phyloP scores from a whole-genome alignment of 495 filamentous ascomycete genomes.

The Tuber microsphaerosporum region DNA sequence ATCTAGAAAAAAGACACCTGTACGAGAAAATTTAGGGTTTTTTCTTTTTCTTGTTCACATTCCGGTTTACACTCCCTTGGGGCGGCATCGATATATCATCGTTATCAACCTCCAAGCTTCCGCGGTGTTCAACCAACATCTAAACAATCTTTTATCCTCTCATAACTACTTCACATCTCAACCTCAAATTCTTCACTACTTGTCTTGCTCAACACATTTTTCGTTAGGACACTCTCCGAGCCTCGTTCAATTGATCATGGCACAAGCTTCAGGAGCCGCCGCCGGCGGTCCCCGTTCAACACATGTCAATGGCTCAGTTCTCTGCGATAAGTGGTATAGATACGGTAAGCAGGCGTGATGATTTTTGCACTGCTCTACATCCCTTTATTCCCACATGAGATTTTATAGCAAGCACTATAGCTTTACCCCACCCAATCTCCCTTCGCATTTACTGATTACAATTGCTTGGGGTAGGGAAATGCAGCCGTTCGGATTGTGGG shows the following conservation, averaged over 20 bases:
- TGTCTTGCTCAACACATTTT: not conserved
- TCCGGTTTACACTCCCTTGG: not conserved
- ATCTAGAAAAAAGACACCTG: not conserved
- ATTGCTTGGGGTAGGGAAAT: slow-evolving; percentile 14
- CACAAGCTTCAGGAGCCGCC: not conserved
- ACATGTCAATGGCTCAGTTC: slow-evolving; percentile 19
- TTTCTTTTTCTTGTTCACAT: not conserved
- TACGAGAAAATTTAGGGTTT: not conserved
- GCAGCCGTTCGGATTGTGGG: slow-evolving; percentile 3
- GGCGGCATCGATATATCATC: not conserved
- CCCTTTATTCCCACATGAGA: not conserved
- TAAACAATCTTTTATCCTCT: not conserved
- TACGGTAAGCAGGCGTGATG: slow-evolving; percentile 14
- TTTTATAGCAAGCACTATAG: not conserved
- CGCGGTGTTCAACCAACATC: not conserved
- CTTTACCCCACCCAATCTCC: not conserved
- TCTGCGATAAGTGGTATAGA: slow-evolving; percentile 22
- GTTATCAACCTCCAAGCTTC: not conserved
- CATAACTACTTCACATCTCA: not conserved
- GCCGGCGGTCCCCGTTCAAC: not conserved
- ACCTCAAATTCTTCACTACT: not conserved
- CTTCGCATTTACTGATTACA: not conserved
- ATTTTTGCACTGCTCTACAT: not conserved
- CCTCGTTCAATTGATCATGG: not conserved
- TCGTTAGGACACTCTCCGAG: not conserved